Base-by-base conservation (phyloP, 495 filamentous ascomycete genomes). In the Paragyromitra xinjiangensis region DNA sequence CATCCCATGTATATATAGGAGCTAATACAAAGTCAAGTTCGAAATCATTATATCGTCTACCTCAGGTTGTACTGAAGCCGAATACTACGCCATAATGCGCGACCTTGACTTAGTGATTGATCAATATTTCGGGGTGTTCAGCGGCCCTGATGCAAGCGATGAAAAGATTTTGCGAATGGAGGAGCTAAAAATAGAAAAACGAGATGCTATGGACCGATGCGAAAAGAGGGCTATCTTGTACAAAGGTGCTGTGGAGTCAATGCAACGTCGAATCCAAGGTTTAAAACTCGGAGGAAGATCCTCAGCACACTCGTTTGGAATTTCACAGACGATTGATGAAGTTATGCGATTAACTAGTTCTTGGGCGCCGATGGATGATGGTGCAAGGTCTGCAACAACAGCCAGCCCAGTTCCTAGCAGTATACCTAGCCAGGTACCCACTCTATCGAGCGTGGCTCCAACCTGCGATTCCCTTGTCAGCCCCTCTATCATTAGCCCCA, bases 211-310 rank as follows among this genome's bases (percentile, higher is more conserved):
- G 78, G 81, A 82, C 24, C 73, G 78, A 40, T 82, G 67, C 51
- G 81, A 80, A 53, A 81, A 79, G 51, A 82, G 78, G 63, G 56
- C 62, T 45, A 71, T 82, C 14, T 59, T 81, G 29, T 81, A 81
- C 44, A 83, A 69, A 63, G 81, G 81, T 50, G 81, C 81, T 19
- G 68, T 82, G 19, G 81, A 83, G 58, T 82, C 81, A 22, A 82
- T 83, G 66, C 81, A 82, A 56, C 81, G 81, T 34, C 82, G 81
- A 26, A 66, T 75, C 22, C 70, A 79, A 55, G 59, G 61, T 24
- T 34, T 55, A 26, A 51, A 72, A 42, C 44, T 61, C 1, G 51
- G 66, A 44, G 56, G 44, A 73, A 59, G 67, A 63, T 72, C 66
- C 26, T 53, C 74, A 40, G 71, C 59, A 40, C 58, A 63, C 73